Evolutionary conservation across 805 yeast species (phyloP).

Genomic region (Danielozyma ontarioensis): DNA sequence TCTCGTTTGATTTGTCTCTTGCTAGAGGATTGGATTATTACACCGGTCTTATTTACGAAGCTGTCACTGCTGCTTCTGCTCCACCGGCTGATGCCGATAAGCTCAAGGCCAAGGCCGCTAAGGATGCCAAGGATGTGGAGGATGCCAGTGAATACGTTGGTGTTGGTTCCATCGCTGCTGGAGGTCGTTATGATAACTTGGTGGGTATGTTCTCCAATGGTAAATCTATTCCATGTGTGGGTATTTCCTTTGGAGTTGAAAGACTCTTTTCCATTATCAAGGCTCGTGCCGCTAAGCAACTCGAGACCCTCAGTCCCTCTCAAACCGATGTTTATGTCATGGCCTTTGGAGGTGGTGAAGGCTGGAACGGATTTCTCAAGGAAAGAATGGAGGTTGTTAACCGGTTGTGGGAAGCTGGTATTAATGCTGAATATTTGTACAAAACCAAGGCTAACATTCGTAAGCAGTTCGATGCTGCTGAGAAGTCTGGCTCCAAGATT

Average conservation of each 20-base stretch:
- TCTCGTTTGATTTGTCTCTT: slow-evolving; percentile 87
- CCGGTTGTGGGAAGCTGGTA: slow-evolving; percentile 79
- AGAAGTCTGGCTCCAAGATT: slow-evolving; percentile 82
- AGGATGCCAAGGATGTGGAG: slow-evolving; percentile 47
- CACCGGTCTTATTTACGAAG: slow-evolving; percentile 95
- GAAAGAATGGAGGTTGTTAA: slow-evolving; percentile 90
- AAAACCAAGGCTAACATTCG: slow-evolving; percentile 91
- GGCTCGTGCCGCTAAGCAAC: slow-evolving; percentile 56
- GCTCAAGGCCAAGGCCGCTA: slow-evolving; percentile 44
- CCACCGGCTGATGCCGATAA: slow-evolving; percentile 81
- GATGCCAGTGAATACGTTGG: slow-evolving; percentile 97
- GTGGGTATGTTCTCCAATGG: slow-evolving; percentile 96
- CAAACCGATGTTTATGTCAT: slow-evolving; percentile 91
- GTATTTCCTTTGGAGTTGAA: slow-evolving; percentile 95
- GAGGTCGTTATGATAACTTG: slow-evolving; percentile 95
- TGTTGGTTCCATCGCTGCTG: slow-evolving; percentile 97
- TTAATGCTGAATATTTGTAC: slow-evolving; percentile 87
- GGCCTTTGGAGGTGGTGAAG: slow-evolving; percentile 99
- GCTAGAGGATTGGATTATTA: slow-evolving; percentile 98
- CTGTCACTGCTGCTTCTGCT: slow-evolving; percentile 93
- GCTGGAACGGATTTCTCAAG: slow-evolving; percentile 86
- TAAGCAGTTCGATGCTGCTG: slow-evolving; percentile 97
- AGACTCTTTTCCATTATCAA: slow-evolving; percentile 87
- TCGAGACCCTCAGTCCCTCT: slow-evolving; percentile 67
- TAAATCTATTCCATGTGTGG: slow-evolving; percentile 94